These are phyloP conservation scores for Globisporangium uncinulatum DNA, from an alignment of 352 stramenopile genomes.

Conservation along the genomic window DNA sequence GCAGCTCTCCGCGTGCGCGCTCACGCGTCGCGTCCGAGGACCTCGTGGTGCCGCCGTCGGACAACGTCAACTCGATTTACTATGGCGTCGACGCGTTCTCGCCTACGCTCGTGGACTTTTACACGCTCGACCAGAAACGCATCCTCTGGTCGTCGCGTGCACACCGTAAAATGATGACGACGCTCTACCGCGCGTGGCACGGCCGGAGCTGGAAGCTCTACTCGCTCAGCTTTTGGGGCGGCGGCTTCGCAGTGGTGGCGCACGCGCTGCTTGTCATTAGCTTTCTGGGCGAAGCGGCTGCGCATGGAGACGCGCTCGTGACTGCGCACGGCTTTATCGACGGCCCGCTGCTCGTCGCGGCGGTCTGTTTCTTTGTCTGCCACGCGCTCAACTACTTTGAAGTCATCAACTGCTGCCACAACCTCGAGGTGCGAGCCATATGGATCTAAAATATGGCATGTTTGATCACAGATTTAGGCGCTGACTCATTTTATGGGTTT, in stretches of 20 bases:
- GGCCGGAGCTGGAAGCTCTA: conserved; percentile 58
- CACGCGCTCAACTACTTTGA: conserved; percentile 77
- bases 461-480: no score
- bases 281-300: conserved; percentile 49
- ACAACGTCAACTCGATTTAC: conserved; percentile 80
- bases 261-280: conserved; percentile 60
- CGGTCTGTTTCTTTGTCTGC: conserved; percentile 46
- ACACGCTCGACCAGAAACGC: conserved; percentile 79
- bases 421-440: conserved; percentile 43
- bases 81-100: conserved; percentile 85
- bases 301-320: conserved; percentile 25
- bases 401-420: conserved; percentile 86
- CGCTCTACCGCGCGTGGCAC: conserved; percentile 72
- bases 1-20: conserved; percentile 7
- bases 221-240: conserved; percentile 74
- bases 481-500: background rate
- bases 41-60: conserved; percentile 66
- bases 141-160: conserved; percentile 84
- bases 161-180: conserved; percentile 88
- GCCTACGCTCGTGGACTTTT: conserved; percentile 82
- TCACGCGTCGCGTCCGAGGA: conserved; percentile 68
- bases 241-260: conserved; percentile 43
- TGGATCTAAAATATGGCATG: background rate
- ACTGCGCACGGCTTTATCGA: conserved; percentile 45
- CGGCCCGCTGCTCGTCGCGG: conserved; percentile 49